Evolutionary conservation across 2,329 filamentous ascomycete genomes (phyloP), one percentile per base, ranked within the genome.

Genomic region (Penicillium sp.): DNA sequence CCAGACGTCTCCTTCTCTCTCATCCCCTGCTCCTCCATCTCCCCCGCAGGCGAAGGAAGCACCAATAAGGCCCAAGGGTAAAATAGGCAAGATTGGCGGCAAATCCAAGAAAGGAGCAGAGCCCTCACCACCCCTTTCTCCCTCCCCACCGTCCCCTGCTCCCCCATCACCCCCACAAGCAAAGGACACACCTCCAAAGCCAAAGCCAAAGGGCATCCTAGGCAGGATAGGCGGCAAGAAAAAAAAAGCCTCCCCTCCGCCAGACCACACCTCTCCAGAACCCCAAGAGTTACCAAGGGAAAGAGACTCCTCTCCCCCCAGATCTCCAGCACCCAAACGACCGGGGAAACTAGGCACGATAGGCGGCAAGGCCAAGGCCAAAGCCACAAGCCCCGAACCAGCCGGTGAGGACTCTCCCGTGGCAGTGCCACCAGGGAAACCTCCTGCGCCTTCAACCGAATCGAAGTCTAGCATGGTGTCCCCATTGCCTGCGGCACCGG

Each of bases 271-370:
- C 5, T 36, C 7, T 4, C 37, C 38, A 13, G 25, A 55, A 29
- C 50, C 16, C 50, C 49, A 50, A 47, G 41, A 25, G 7, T 9
- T 41, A 5, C 8, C 27, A 9, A 11, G 42, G 28, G 28, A 41
- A 40, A 42, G 3, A 5, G 22, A n/a, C n/a, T n/a, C 16, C 27
- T 25, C 7, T 16, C 18, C 50, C 54, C 27, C 37, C 49, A 57
- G 53, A 6, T 41, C 50, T 28, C 37, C 40, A 37, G 41, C 59
- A 53, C 29, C 44, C 31, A 54, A 66, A 57, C 58, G 53, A 46
- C 8, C 43, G 18, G 54, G 59, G 48, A 69, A 64, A 39, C 55
- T 74, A 3, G 71, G 71, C 3, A 59, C 67, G 30, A 70, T 73
- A 46, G 68, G 71, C 7, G 61, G 64, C 25, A 66, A 61, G 34